Base-by-base conservation (phyloP, 371 early-diverging fungal species). In the Mortierella sp. region DNA sequence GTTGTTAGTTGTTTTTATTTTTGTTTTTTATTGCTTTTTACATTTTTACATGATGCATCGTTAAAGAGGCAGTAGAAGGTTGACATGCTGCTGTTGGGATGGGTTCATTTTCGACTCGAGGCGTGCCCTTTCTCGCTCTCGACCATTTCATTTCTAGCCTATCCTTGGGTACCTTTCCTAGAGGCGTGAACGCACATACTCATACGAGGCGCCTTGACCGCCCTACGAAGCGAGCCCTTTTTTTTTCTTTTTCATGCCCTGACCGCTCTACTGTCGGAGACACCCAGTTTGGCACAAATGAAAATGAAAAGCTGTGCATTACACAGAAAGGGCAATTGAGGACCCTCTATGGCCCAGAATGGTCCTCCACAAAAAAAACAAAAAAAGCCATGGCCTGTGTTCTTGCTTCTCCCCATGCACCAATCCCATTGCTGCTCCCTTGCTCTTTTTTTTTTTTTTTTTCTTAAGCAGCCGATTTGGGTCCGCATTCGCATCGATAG, bases 201-300 rank as follows among this genome's bases (percentile, higher is more conserved):
- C 54, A n/a, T 34, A 64, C n/a, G 67, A 67, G 40, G 67, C 67
- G 67, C 67, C 67, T 67, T 67, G 67, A 67, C 67, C 67, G 37
- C 67, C 34, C 37, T 40, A 21, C 67, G 5, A 24, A 37, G 24
- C 40, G 40, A 67, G 34, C 3, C 4, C 16, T 31, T 16, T 16
- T 59, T 31, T 34, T 59, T 57, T 28, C 19, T 31, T 59, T 31
- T 34, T 31, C 31, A 34, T 67, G 40, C 67, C 67, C 67, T 67
- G 67, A 67, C 67, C 67, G 24, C 21, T 21, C 50, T 3, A 28
- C 26, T 61, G 34, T 64, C 21, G 40, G 37, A 40, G 40, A 67
- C 34, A 37, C 67, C 67, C 67, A 67, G 67, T 67, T 67, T 67
- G 67, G 67, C 3, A 3, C n/a, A 54, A n/a, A 21, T 21, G 24